Conservation (phyloP, 345 rosid genomes). For the Boechera divaricarpa region DNA sequence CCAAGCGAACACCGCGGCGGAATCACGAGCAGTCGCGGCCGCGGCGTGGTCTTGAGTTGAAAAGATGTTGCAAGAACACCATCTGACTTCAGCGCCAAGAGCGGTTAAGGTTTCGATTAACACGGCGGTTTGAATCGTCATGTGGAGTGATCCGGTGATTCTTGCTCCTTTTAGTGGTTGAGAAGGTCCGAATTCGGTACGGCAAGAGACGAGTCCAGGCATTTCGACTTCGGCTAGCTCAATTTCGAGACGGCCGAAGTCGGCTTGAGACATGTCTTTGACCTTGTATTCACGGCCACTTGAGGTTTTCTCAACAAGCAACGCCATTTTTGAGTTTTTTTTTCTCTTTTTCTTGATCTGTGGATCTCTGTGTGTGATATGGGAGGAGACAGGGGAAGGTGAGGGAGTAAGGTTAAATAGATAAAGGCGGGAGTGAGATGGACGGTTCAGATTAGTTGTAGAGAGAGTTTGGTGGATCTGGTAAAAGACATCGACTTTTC, state of each 20-base stretch:
- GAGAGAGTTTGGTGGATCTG: constrained; percentile 50
- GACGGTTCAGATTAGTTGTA: constrained; percentile 29
- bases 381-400: constrained; percentile 18
- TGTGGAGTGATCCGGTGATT: constrained; percentile 93
- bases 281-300: constrained; percentile 92
- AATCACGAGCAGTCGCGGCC: constrained; percentile 90
- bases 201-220: constrained; percentile 90
- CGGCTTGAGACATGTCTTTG: constrained; percentile 94
- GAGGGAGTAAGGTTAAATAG: constrained; percentile 32
- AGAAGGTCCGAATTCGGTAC: constrained; percentile 79
- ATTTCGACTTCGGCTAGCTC: constrained; percentile 89
- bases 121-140: constrained; percentile 95
- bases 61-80: constrained; percentile 98
- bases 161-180: constrained; percentile 87
- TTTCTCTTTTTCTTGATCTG: not conserved
- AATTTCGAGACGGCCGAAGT: constrained; percentile 87
- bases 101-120: constrained; percentile 85
- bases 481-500: constrained; percentile 39
- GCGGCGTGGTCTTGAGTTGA: constrained; percentile 97
- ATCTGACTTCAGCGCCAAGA: constrained; percentile 90
- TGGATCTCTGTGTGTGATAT: constrained; percentile 10
- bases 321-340: constrained; percentile 56
- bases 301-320: constrained; percentile 77
- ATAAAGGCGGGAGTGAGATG: constrained; percentile 33
- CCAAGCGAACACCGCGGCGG: constrained; percentile 95